Base-by-base conservation (phyloP, 73 alveolate genomes). In the Effrenium voratum region DNA sequence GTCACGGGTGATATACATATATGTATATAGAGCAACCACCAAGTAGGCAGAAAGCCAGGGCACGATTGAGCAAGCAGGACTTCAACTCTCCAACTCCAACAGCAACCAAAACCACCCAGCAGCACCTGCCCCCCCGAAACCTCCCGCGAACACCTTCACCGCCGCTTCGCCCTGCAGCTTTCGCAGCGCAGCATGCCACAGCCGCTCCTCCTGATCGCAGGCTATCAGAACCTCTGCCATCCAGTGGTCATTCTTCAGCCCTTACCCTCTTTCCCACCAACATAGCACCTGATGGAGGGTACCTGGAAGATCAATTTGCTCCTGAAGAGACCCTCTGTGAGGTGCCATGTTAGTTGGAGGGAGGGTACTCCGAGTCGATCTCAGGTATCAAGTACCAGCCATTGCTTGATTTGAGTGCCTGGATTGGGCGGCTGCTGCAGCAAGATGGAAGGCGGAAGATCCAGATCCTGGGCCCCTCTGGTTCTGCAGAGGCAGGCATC, bases 81-180 rank as follows among this genome's bases (percentile, higher is more conserved):
- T 52, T 52, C 63, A 52, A 19, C 19, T 52, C 8, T 19, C 19
- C 63, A 12, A 19, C 26, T 52, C 19, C 26, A 52, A 19, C 19
- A 12, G 63, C 26, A 19, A 12, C 19, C 26, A 52, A 12, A 12
- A 19, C 26, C 26, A 12, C 19, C 26, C 26, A 52, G 26, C 19
- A 19, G 63, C 19, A 19, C 8, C 63, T 52, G 63, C 77, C 32
- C 12, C 38, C 12, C 13, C 38, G 43, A 5, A 32, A 32, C 22
- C 12, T 12, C 43, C 22, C 38, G 77, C 13, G 77, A 19, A 12
- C 10, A 47, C 92, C 72, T 49, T 81, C 32, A 28, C 45, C 22
- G 79, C 41, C 46, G 81, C 93, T 85, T 85, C 79, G 28, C 79
- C 30, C 38, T 85, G 93, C 80, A 85, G 46, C 57, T 57, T 52